Conservation (phyloP, 2,329 filamentous ascomycete genomes). For the Penicillium frequentans region DNA sequence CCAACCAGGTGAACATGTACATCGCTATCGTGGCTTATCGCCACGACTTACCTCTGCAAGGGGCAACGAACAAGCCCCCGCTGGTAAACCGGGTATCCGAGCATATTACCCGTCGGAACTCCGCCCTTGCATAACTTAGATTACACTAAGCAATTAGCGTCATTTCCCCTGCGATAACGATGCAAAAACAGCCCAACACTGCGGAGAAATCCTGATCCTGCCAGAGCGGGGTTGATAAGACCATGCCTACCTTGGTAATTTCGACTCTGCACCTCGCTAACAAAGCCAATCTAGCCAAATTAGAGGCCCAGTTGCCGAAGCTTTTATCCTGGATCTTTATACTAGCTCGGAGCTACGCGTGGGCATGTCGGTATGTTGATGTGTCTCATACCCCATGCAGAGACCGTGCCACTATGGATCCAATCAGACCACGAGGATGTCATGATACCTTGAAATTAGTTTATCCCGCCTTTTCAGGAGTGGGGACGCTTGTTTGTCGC, state of each 20-base stretch:
- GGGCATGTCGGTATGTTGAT: background rate
- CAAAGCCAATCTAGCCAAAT: background rate
- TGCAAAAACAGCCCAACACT: background rate
- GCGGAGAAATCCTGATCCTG: background rate
- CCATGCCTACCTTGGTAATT: background rate
- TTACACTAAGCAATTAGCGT: background rate
- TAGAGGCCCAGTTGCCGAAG: slow-evolving; percentile 5
- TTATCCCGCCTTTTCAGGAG: background rate
- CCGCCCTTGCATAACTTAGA: slow-evolving; percentile 11
- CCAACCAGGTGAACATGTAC: too few species aligned
- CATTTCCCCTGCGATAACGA: slow-evolving; percentile 11
- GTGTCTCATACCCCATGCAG: slow-evolving; percentile 16
- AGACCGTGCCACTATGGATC: slow-evolving; percentile 2
- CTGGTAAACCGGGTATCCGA: background rate
- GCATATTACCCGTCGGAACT: slow-evolving; percentile 18
- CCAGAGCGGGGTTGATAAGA: slow-evolving; percentile 10
- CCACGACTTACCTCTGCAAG: background rate
- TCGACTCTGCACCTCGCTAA: background rate
- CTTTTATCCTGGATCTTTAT: background rate
- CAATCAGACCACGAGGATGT: slow-evolving; percentile 11
- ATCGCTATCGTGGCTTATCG: background rate
- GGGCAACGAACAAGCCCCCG: background rate
- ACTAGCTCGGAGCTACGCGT: background rate
- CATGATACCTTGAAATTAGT: background rate
- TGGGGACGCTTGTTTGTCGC: slow-evolving; percentile 8